These are phyloP conservation scores for Rugonectria rugulosa DNA, from an alignment of 2,329 filamentous ascomycete genomes.

Conservation along the genomic window DNA sequence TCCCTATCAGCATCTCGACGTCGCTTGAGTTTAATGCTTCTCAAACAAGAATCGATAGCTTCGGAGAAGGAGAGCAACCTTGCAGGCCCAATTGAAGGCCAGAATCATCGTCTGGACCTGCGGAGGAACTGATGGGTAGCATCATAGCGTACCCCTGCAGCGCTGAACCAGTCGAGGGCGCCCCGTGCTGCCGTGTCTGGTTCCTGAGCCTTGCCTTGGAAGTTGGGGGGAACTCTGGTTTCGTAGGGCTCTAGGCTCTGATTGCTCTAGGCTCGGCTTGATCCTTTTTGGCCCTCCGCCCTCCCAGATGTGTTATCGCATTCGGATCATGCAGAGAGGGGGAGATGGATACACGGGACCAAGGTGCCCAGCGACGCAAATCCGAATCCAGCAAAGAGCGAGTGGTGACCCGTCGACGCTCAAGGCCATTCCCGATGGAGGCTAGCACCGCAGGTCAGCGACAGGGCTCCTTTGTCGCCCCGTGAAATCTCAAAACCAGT, in stretches of 20 bases:
- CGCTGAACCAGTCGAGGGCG: not conserved
- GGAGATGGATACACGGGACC: conserved; percentile 11
- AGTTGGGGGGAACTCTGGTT: not conserved
- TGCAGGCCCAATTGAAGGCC: too few relatives aligned
- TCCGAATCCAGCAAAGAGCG: conserved; percentile 17
- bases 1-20: too few relatives aligned
- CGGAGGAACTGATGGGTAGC: not conserved
- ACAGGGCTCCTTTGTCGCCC: not conserved
- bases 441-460: conserved; percentile 6
- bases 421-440: not conserved
- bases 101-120: too few relatives aligned
- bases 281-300: too few relatives aligned
- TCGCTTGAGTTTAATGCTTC: too few relatives aligned
- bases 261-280: not conserved
- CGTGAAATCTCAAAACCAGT: conserved; percentile 2
- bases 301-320: too few relatives aligned
- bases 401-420: conserved; percentile 4
- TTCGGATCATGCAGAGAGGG: not conserved
- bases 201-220: not conserved
- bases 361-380: conserved; percentile 16
- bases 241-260: not conserved
- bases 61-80: too few relatives aligned
- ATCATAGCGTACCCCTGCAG: not conserved
- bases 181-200: not conserved
- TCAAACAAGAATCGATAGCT: not conserved